Evolutionary conservation across 805 yeast genomes (phyloP).

Genomic region (Candida piceae): DNA sequence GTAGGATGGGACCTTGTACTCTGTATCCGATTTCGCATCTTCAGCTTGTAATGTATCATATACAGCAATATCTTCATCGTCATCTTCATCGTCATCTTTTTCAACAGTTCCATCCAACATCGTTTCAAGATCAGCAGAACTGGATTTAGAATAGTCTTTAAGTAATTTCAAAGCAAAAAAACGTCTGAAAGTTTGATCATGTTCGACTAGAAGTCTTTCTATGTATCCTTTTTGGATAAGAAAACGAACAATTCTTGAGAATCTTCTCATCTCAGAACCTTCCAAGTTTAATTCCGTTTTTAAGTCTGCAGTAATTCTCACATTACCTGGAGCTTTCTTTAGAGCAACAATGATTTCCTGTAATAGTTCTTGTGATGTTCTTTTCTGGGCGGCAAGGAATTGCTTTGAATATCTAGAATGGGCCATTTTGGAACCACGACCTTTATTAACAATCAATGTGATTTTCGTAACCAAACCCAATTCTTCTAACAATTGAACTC

Average conservation of each 20-base stretch:
- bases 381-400: not conserved
- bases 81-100: slow-evolving; percentile 26
- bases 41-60: slow-evolving; percentile 10
- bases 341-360: slow-evolving; percentile 26
- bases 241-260: slow-evolving; percentile 43
- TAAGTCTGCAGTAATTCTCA: slow-evolving; percentile 58
- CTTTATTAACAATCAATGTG: slow-evolving; percentile 36
- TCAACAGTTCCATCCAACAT: slow-evolving; percentile 4
- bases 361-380: slow-evolving; percentile 15
- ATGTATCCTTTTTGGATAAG: slow-evolving; percentile 36
- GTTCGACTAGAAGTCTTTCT: slow-evolving; percentile 21
- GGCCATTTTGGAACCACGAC: slow-evolving; percentile 49
- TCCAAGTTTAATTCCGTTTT: slow-evolving; percentile 53
- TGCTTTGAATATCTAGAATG: slow-evolving; percentile 39
- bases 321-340: slow-evolving; percentile 53
- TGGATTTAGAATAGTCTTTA: slow-evolving; percentile 19
- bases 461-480: slow-evolving; percentile 42
- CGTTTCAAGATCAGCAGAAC: slow-evolving; percentile 11
- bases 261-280: slow-evolving; percentile 29
- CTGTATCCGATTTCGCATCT: not conserved
- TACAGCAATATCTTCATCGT: slow-evolving; percentile 29
- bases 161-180: slow-evolving; percentile 22
- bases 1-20: slow-evolving; percentile 26
- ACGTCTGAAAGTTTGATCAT: slow-evolving; percentile 16
- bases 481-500: slow-evolving; percentile 51